Evolutionary conservation across 2,329 filamentous ascomycete genomes (phyloP), one percentile per base, ranked within the genome.

Genomic region (Xylaria sp.): DNA sequence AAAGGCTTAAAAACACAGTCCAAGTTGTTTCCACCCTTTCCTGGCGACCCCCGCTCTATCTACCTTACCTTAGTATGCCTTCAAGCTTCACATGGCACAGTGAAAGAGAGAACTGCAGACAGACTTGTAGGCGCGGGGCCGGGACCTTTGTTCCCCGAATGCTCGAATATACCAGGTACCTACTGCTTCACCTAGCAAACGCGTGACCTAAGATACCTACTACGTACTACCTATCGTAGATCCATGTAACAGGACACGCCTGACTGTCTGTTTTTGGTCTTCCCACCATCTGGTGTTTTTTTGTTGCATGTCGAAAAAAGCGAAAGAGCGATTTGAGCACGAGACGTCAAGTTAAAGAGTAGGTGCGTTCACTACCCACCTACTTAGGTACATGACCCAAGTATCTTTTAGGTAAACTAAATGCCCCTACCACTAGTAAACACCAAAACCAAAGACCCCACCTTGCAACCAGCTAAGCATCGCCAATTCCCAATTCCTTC

Each of bases 101-200:
- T 63, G 34, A 65, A 65, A 63, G 58, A 37, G 56, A 57, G 46
- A 60, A 57, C 50, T 31, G 41, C 34, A 39, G 46, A 44, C 55
- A 25, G 15, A 37, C 46, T 57, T 51, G 50, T 58, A 48, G 46
- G 46, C 13, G 52, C 39, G 63, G 66, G 8, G 6, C 58, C 39
- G 66, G 63, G 57, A n/a, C 28, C 63, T 69, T 69, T 69, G 67
- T 69, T 44, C 62, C 63, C 54, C 54, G 62, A 63, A 52, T 62
- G 56, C 65, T 65, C 20, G 55, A 12, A 57, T 58, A 34, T 46
- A 46, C 41, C 18, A 46, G 12, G 41, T 44, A 44, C 23, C 23
- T 25, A 25, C 15, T 46, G 18, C 41, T 46, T 46, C 15, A 13
- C 25, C 13, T 15, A 54, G 12, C 2, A 54, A 15, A 44, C 41